Evolutionary conservation across 2,329 filamentous ascomycete species (phyloP).

Genomic region (Epichloe sylvatica): DNA sequence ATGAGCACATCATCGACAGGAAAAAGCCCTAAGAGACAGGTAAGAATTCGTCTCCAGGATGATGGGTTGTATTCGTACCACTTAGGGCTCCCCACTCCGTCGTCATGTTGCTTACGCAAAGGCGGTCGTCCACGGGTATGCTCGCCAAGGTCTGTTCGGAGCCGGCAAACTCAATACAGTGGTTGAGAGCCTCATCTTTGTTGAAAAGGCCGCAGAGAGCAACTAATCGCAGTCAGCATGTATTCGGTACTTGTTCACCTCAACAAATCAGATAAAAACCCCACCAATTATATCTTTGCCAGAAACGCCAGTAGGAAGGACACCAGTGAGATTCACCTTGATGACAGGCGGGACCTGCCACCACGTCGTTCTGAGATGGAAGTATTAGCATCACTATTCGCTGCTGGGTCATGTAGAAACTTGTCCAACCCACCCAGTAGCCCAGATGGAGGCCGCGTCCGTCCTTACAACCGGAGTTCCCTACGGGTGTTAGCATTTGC

Average conservation of each 20-base stretch:
- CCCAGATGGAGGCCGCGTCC: constrained; percentile 76
- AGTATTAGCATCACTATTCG: not conserved
- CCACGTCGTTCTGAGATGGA: constrained; percentile 51
- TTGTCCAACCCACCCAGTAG: constrained; percentile 31
- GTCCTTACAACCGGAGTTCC: constrained; percentile 67
- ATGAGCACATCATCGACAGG: constrained; percentile 63
- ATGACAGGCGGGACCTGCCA: constrained; percentile 79
- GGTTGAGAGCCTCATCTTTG: constrained; percentile 83
- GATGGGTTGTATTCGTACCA: too few relatives aligned
- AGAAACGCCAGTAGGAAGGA: constrained; percentile 57
- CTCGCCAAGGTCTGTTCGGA: constrained; percentile 62
- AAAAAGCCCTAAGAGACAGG: constrained; percentile 30
- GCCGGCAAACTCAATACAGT: constrained; percentile 77
- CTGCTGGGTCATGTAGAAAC: not conserved
- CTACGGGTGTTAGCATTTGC: not conserved
- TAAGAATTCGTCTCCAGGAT: not conserved
- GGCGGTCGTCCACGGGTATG: constrained; percentile 58
- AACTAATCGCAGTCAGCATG: constrained; percentile 44
- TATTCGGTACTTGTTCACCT: constrained; percentile 31
- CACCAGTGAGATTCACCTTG: constrained; percentile 62
- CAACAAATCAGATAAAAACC: too few relatives aligned
- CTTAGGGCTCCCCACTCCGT: constrained; percentile 63
- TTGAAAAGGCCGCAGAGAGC: constrained; percentile 76
- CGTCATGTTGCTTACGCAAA: constrained; percentile 58
- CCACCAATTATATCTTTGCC: too few relatives aligned